Evolutionary conservation across 768 basidiomycete genomes (phyloP).

Genomic region (Tephrocybe sp.): DNA sequence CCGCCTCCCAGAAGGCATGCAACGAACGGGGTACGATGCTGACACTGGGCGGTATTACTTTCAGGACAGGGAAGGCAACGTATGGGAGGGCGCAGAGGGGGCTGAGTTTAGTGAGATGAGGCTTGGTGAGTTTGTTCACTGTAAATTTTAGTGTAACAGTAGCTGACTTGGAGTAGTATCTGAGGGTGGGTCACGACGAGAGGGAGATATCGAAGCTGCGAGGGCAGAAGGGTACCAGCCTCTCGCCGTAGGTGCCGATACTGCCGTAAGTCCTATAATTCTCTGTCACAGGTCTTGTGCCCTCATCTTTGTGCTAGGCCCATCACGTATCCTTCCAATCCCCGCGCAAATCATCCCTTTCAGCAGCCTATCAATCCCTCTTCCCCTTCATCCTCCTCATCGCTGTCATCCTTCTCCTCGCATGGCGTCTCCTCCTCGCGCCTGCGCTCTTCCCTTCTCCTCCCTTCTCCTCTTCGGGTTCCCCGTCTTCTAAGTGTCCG

Average conservation of each 20-base stretch:
- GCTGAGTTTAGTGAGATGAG: slow-evolving; percentile 62
- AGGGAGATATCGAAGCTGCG: slow-evolving; percentile 50
- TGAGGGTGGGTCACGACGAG: slow-evolving; percentile 22
- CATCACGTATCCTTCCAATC: slow-evolving; percentile 30
- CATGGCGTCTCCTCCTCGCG: slow-evolving; percentile 59
- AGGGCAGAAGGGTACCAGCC: slow-evolving; percentile 59
- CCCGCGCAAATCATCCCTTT: slow-evolving; percentile 13
- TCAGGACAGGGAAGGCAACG: slow-evolving; percentile 50
- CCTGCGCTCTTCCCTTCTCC: slow-evolving; percentile 37
- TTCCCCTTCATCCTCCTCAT: slow-evolving; percentile 76
- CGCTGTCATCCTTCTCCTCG: slow-evolving; percentile 58
- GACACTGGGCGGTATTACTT: slow-evolving; percentile 70
- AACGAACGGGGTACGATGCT: slow-evolving; percentile 75
- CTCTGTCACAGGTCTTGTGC: neutral
- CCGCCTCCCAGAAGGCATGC: slow-evolving; percentile 56
- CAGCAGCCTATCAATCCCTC: slow-evolving; percentile 52
- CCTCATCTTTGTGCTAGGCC: slow-evolving; percentile 4
- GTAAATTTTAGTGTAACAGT: neutral
- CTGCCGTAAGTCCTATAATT: slow-evolving; percentile 36
- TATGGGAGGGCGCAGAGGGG: slow-evolving; percentile 62
- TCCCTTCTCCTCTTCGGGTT: too few relatives aligned
- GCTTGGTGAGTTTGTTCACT: slow-evolving; percentile 31
- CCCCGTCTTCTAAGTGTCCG: too few relatives aligned
- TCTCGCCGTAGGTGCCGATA: slow-evolving; percentile 47
- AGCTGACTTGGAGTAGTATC: slow-evolving; percentile 17